Conservation (phyloP, 768 basidiomycete species). For the Thelephora aurantiotincta region DNA sequence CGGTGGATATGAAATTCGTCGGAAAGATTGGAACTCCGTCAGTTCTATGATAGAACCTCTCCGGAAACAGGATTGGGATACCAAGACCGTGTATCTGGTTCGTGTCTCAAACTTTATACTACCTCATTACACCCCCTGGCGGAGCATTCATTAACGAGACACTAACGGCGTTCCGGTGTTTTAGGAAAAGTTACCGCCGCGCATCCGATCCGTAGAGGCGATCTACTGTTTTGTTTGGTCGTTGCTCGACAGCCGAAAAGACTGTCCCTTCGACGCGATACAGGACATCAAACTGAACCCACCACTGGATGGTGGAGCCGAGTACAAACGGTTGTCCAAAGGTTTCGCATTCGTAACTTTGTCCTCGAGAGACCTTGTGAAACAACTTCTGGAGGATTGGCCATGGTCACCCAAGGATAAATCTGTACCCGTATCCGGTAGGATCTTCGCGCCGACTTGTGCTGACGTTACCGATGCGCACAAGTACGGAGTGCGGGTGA, state of each 20-base stretch:
- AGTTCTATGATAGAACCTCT: slow-evolving; percentile 14
- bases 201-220: slow-evolving; percentile 34
- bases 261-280: neutral
- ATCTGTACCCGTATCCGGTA: neutral
- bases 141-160: too few relatives aligned
- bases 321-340: slow-evolving; percentile 43
- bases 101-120: slow-evolving; percentile 10
- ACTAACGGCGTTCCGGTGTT: neutral
- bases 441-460: neutral
- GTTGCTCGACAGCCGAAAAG: slow-evolving; percentile 15
- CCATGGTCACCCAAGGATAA: slow-evolving; percentile 32
- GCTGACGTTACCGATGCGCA: slow-evolving; percentile 25
- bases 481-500: slow-evolving; percentile 44
- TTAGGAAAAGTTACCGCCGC: slow-evolving; percentile 59
- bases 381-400: slow-evolving; percentile 35
- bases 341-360: slow-evolving; percentile 66
- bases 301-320: slow-evolving; percentile 53
- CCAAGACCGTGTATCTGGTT: slow-evolving; percentile 55
- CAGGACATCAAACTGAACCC: slow-evolving; percentile 39
- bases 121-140: too few relatives aligned
- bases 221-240: slow-evolving; percentile 30
- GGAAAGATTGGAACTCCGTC: slow-evolving; percentile 27
- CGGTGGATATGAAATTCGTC: slow-evolving; percentile 55
- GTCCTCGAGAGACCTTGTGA: slow-evolving; percentile 21
- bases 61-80: slow-evolving; percentile 42